Base-by-base conservation (phyloP, 352 stramenopile genomes). In the Pythium coloratum region DNA sequence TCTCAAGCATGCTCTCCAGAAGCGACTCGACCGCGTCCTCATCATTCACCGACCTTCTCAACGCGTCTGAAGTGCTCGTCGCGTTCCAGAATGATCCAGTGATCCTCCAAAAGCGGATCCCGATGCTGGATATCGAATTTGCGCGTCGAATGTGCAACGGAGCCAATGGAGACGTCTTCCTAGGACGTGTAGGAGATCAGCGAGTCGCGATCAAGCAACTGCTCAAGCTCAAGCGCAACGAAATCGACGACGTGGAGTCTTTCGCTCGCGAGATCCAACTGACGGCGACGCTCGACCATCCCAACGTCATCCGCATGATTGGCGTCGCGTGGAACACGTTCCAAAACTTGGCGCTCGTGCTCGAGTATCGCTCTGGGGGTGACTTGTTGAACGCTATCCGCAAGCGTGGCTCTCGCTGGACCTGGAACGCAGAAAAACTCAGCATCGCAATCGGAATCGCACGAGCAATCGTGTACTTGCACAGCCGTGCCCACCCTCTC, bases 261-360 rank as follows among this genome's bases (percentile, higher is more conserved):
- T 81, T 91, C 53, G 77, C 80, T 1, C 66, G 67, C 32, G 81
- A 91, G 66, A 88, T 90, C 58, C 76, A 76, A 40, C 64, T 91
- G 32, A 76, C 75, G n/a, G 75, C 73, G 8, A 77, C 64, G 6
- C 63, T 91, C 26, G 58, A 78, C 12, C 83, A 91, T 42, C 76
- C 75, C 0, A 86, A 91, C 56, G 78, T 91, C 26, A 72, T 88
- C 7, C 66, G 64, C n/a, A 67, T 90, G 24, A 46, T 86, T 9
- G 83, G 79, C 5, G 76, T 87, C 63, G 80, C 81, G 13, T 91
- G 81, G 79, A 84, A 80, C 40, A 82, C 75, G 4, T 85, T 89
- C 57, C 78, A 86, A 55, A 82, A 86, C 40, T 58, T 86, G 14
- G 69, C 80, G 26, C 73, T 80, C 50, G 66, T 85, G 38, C 75